Evolutionary conservation across 306 rosid genomes (phyloP).

Genomic region (cucumber (Cucumis sativus)): Cucumber_9930_V3 NC_026658.2:2022001-2022500

Average conservation of each 20-base stretch:
- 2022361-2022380: slow-evolving; percentile 7
- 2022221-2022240: not conserved
- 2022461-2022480: slow-evolving; percentile 5
- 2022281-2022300: not conserved
- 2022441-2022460: slow-evolving; percentile 21
- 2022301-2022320: not conserved
- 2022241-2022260: not conserved
- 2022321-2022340: not conserved
- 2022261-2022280: not conserved
- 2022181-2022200: not conserved
- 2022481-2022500: slow-evolving; percentile 7
- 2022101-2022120: not conserved
- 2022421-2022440: slow-evolving; percentile 49
- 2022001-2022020: not conserved
- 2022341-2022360: not conserved
- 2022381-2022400: slow-evolving; percentile 17
- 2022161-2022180: not conserved
- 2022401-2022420: slow-evolving; percentile 41
- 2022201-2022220: not conserved
- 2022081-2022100: not conserved
- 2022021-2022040: not conserved
- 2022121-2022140: not conserved
- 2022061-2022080: not conserved
- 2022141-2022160: not conserved
- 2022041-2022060: not conserved